Conservation (phyloP, 164 flowering plant genomes). For the Cinnamomum micranthum region DNA sequence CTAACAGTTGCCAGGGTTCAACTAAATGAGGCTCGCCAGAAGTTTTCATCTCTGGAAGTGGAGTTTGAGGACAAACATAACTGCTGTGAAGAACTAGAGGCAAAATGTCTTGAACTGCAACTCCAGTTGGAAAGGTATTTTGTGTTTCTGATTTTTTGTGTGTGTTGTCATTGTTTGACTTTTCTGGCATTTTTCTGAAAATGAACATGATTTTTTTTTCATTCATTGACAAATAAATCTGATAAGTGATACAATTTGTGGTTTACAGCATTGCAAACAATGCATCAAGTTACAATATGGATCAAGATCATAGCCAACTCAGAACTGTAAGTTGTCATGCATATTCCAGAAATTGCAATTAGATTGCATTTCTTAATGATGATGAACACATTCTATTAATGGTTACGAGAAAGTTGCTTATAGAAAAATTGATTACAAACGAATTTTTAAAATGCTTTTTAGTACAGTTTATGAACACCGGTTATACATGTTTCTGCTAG, state of each 20-base stretch:
- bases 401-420: too few species aligned
- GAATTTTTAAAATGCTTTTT: too few species aligned
- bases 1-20: slow-evolving; percentile 54
- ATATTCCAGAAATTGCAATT: not conserved
- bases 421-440: too few species aligned
- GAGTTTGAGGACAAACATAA: slow-evolving; percentile 68
- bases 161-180: not conserved
- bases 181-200: not conserved
- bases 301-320: slow-evolving; percentile 38
- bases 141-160: too few species aligned
- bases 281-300: slow-evolving; percentile 22
- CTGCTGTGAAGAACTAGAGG: slow-evolving; percentile 68
- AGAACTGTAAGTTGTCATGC: slow-evolving; percentile 43
- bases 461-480: too few species aligned
- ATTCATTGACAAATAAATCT: slow-evolving; percentile 1
- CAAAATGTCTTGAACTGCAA: slow-evolving; percentile 81
- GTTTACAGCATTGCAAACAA: slow-evolving; percentile 43
- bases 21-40: slow-evolving; percentile 53
- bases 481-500: too few species aligned
- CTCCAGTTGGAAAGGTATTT: slow-evolving; percentile 81
- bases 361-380: too few species aligned
- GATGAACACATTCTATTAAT: too few species aligned
- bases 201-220: not conserved
- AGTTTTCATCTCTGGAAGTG: slow-evolving; percentile 60
- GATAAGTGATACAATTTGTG: not conserved